phyloP scores from a whole-genome alignment of 2,329 filamentous ascomycete species.

The Trichoderma endophyticum region DNA sequence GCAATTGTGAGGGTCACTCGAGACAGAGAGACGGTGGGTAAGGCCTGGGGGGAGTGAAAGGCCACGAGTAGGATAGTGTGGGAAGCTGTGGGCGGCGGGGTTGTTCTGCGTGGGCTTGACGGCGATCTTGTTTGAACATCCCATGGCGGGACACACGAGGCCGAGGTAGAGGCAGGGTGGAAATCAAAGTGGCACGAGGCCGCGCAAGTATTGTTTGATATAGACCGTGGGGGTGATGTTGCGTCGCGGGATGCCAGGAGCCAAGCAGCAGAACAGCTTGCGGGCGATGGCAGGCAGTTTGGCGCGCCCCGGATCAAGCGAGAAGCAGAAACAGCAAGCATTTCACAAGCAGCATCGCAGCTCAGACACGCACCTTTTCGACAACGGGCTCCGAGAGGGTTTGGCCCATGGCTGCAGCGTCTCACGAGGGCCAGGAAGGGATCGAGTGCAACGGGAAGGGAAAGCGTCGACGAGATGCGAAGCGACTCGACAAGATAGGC shows the following conservation, averaged over 20 bases:
- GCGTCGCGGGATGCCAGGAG: not conserved
- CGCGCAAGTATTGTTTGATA: not conserved
- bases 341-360: conserved; percentile 18
- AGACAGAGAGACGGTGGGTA: not conserved
- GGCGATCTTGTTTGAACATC: not conserved
- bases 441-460: conserved; percentile 6
- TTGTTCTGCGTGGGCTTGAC: conserved; percentile 4
- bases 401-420: conserved; percentile 74
- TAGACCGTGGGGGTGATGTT: not conserved
- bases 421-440: conserved; percentile 19
- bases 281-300: conserved; percentile 6
- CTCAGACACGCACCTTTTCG: conserved; percentile 77
- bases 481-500: not conserved
- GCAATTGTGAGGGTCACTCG: conserved; percentile 19
- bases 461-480: not conserved
- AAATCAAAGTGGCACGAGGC: not conserved
- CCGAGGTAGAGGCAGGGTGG: not conserved
- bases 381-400: conserved; percentile 98
- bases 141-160: not conserved
- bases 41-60: not conserved
- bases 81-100: not conserved
- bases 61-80: not conserved
- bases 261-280: not conserved
- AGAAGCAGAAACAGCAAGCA: not conserved
- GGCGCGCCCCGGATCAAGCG: not conserved